phyloP scores from a whole-genome alignment of 2,329 filamentous ascomycete genomes.

The Pseudogymnoascus sp. region DNA sequence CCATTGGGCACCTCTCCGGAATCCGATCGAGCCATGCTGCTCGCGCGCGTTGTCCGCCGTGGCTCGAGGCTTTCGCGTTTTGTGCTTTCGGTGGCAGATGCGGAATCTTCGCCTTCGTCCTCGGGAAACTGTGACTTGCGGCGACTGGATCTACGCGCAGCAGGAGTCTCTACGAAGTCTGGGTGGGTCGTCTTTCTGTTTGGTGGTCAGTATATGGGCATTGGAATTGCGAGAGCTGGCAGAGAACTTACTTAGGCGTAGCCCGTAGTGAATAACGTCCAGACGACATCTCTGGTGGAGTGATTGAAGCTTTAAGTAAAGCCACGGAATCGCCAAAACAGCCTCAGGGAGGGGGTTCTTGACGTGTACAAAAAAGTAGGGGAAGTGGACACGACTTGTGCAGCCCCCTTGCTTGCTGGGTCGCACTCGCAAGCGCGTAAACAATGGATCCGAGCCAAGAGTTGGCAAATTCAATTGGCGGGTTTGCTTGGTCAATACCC shows the following conservation, averaged over 20 bases:
- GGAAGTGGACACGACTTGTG: constrained; percentile 9
- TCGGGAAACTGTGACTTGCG: constrained; percentile 31
- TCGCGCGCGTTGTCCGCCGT: constrained; percentile 15
- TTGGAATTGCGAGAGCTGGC: constrained; percentile 10
- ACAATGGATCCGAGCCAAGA: constrained; percentile 1
- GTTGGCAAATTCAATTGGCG: not conserved
- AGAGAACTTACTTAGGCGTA: not conserved
- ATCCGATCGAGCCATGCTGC: constrained; percentile 7
- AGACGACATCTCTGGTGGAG: constrained; percentile 2
- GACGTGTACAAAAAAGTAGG: constrained; percentile 8
- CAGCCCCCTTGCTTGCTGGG: not conserved
- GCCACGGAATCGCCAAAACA: constrained; percentile 2
- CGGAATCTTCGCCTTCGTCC: constrained; percentile 27
- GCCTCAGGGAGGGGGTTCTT: not conserved
- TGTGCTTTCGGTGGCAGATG: constrained; percentile 26
- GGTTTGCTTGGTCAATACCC: not conserved
- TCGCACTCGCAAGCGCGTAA: not conserved
- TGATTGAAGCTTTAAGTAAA: constrained; percentile 10
- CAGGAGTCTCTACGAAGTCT: constrained; percentile 44
- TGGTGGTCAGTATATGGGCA: constrained; percentile 13
- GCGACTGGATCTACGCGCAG: constrained; percentile 34
- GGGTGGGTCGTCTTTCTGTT: constrained; percentile 42
- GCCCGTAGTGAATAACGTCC: not conserved
- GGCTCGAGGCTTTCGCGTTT: constrained; percentile 19
- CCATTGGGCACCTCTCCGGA: constrained; percentile 11